A percentile compares a stretch with the other conserved stretches of the same genome.
Evolutionary conservation across 2,329 filamentous ascomycete genomes (phyloP).

Genomic region (Alternaria triticimaculans): DNA sequence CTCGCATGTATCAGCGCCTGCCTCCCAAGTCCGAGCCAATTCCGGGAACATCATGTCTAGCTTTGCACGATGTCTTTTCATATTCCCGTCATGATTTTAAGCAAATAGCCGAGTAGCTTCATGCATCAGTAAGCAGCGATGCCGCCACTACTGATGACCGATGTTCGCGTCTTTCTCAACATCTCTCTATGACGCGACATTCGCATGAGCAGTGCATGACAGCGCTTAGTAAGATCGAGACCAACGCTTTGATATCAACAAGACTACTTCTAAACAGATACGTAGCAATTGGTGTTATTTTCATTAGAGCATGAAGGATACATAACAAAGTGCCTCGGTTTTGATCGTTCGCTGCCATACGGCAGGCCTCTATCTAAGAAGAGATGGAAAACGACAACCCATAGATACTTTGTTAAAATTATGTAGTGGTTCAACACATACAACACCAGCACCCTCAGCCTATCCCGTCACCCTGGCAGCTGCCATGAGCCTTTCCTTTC

Average conservation of each 20-base stretch:
- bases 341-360: background rate
- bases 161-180: background rate
- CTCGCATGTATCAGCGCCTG: conserved; percentile 9
- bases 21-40: background rate
- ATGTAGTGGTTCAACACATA: background rate
- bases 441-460: background rate
- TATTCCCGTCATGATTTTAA: conserved; percentile 5
- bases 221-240: background rate
- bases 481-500: conserved; percentile 72
- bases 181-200: background rate
- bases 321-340: background rate
- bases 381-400: background rate
- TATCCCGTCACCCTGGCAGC: conserved; percentile 51
- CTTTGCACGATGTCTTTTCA: background rate
- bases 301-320: background rate
- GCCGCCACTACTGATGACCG: conserved; percentile 1
- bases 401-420: background rate
- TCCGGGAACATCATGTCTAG: conserved; percentile 2
- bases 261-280: background rate
- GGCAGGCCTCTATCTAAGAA: background rate
- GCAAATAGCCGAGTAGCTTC: conserved; percentile 8
- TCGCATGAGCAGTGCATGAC: background rate
- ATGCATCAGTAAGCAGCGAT: conserved; percentile 22
- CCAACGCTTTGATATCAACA: background rate
- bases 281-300: background rate